A percentile compares a stretch with the other conserved stretches of the same genome.
Conservation (phyloP, 2,329 filamentous ascomycete genomes). For the Uncinocarpus reesii region DNA sequence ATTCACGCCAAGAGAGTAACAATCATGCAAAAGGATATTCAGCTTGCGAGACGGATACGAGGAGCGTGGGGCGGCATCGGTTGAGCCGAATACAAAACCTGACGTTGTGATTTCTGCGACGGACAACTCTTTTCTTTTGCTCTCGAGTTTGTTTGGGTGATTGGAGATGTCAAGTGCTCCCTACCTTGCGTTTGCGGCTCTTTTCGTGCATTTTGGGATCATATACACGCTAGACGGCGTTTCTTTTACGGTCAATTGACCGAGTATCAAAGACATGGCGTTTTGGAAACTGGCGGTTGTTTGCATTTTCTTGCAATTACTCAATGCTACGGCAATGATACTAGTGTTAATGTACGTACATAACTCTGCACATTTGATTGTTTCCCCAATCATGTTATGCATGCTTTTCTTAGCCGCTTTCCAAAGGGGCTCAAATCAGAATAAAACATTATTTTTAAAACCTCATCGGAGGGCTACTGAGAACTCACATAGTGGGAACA, state of each 20-base stretch:
- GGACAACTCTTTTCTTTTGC: no score
- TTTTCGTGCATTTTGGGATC: slow-evolving; percentile 8
- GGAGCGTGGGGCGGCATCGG: slow-evolving; percentile 65
- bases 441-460: no score
- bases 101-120: no score
- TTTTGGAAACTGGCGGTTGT: slow-evolving; percentile 8
- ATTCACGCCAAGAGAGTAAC: slow-evolving; percentile 95
- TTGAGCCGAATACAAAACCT: no score
- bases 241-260: slow-evolving; percentile 6
- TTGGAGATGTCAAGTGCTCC: no score
- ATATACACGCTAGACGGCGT: slow-evolving; percentile 6
- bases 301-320: background rate
- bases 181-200: background rate
- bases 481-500: no score
- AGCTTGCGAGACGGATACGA: slow-evolving; percentile 71
- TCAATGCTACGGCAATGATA: background rate
- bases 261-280: slow-evolving; percentile 6
- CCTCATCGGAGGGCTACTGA: no score
- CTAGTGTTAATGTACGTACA: background rate
- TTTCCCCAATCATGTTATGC: background rate
- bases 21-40: slow-evolving; percentile 97
- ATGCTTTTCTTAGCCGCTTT: background rate
- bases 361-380: background rate
- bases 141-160: no score
- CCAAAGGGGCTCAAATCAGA: no score